Evolutionary conservation across 768 basidiomycete species (phyloP), one percentile per base, ranked within the genome.

Genomic region (Leccinum subtestaceum): DNA sequence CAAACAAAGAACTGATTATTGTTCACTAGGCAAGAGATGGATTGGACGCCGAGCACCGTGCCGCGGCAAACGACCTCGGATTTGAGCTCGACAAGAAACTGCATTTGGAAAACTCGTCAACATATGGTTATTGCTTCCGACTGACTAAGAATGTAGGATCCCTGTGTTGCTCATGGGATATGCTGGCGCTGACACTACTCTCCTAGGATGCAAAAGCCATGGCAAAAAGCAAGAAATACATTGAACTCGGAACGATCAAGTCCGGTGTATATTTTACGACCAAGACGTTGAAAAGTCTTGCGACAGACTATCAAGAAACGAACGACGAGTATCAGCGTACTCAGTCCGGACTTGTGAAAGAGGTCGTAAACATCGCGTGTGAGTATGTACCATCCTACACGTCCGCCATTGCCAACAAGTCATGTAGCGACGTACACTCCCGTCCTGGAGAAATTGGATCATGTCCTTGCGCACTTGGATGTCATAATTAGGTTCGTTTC

Each of bases 51-150:
- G 94, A 97, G 69, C 95, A 98, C 71, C 73, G 77, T 7, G 67
- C 77, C 2, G 87, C 85, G 0, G 89, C 89, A 6, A 72, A 78
- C 7, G 90, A 91, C 40, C 78, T 98, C 6, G 82, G 80, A 9
- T 65, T 99, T 10, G 94, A 96, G 15, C 81, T 93, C 2, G 92
- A 97, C 72, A 96, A 96, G 77, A 98, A 98, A 75, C 74, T 98
- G 11, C 97, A 98, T 72, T 77, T 99, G 29, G 97, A 99, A 76
- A 95, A 95, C 65, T 91, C 89, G 55, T 81, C 83, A 57, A 83
- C 85, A 1, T 93, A 96, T 68, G 94, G 95, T 2, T 96, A 98
- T 70, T 95, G 91, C 66, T 92, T 98, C 75, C 78, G 97, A 27
- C 71, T 98, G 47, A 95, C 95, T 1, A 95, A 97, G 69, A 91